These are phyloP conservation scores for Oryza officinalis DNA, from an alignment of 176 grass and related monocot species.

Conservation along the genomic window DNA sequence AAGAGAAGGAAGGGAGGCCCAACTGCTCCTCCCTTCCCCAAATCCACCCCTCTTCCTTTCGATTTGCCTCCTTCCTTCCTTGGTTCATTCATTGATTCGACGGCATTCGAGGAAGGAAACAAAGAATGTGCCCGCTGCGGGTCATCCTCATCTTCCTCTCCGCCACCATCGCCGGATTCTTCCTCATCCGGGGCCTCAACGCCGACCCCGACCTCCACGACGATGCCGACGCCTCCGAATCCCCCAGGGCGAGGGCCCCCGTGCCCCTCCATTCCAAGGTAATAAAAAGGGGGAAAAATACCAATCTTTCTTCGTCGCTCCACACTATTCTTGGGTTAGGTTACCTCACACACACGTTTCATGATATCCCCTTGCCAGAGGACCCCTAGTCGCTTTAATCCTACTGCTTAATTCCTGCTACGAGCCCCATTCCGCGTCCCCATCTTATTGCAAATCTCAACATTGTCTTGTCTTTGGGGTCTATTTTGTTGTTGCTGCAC, in stretches of 20 bases:
- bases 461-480: not conserved
- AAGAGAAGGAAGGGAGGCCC: not conserved
- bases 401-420: not conserved
- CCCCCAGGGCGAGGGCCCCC: not conserved
- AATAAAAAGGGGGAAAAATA: not conserved
- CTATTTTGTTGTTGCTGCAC: not conserved
- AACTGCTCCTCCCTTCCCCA: not conserved
- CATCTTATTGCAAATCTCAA: not conserved
- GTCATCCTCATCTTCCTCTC: conserved; percentile 94
- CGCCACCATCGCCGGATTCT: conserved; percentile 93
- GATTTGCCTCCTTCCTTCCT: not conserved
- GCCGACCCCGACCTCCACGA: conserved; percentile 52
- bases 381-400: not conserved
- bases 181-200: conserved; percentile 68
- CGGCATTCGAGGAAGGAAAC: not conserved
- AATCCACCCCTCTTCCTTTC: not conserved
- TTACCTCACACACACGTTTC: not conserved
- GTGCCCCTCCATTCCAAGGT: conserved; percentile 54
- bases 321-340: conserved; percentile 20
- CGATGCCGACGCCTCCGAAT: not conserved
- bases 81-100: not conserved
- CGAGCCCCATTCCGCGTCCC: not conserved
- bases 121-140: conserved; percentile 77
- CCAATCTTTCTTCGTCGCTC: not conserved
- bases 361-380: no score